Percentiles rank a stretch among this genome's conserved stretches.
Evolutionary conservation across 176 grass and related monocot species (phyloP).

Genomic region (Metroxylon sagu): DNA sequence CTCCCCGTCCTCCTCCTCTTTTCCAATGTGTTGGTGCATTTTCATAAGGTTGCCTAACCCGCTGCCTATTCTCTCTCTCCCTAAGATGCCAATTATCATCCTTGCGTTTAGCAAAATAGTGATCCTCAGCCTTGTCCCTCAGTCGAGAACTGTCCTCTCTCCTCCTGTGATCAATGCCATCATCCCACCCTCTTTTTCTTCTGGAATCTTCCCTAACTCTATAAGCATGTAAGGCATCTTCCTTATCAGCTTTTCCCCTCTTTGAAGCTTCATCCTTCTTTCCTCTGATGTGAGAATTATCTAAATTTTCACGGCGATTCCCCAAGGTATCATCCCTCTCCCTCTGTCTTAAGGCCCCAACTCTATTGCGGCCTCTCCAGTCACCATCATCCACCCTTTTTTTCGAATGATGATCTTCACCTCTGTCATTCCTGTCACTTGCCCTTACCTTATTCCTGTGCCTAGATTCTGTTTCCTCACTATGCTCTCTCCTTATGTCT

Average conservation of each 20-base stretch:
- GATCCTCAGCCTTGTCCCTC: constrained; percentile 61
- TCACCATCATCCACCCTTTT: constrained; percentile 68
- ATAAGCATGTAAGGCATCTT: constrained; percentile 38
- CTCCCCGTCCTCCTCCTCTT: constrained; percentile 68
- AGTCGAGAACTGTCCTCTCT: constrained; percentile 45
- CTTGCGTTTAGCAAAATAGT: constrained; percentile 38
- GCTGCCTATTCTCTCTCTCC: constrained; percentile 83
- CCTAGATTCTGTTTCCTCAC: constrained; percentile 41
- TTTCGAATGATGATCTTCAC: constrained; percentile 55
- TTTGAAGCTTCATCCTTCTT: constrained; percentile 58
- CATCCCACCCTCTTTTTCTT: constrained; percentile 73
- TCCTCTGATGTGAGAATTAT: constrained; percentile 70
- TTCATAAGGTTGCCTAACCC: constrained; percentile 57
- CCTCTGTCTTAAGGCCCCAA: constrained; percentile 39
- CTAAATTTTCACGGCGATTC: constrained; percentile 43
- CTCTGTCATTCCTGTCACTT: constrained; percentile 57
- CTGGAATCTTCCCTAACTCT: constrained; percentile 60
- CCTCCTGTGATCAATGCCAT: constrained; percentile 58
- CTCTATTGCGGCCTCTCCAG: constrained; percentile 39
- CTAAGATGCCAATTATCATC: constrained; percentile 55
- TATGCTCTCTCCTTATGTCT: constrained; percentile 52
- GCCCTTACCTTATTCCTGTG: constrained; percentile 53
- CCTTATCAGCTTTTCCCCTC: constrained; percentile 67
- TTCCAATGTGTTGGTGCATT: constrained; percentile 26
- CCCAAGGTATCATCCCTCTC: constrained; percentile 47